phyloP scores from a whole-genome alignment of 495 filamentous ascomycete species.

The Corynascus novoguineensis region DNA sequence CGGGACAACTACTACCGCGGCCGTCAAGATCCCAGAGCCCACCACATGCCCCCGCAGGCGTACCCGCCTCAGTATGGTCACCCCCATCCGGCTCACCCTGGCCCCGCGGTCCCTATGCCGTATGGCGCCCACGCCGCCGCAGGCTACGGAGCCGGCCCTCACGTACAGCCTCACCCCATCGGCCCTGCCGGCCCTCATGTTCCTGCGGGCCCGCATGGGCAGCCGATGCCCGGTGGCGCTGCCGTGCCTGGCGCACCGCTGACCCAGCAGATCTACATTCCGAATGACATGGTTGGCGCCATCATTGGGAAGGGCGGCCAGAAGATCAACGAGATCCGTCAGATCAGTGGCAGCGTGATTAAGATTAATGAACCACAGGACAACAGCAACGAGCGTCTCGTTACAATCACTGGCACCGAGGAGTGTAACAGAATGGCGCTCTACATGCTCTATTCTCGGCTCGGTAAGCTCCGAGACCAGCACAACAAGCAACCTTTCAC shows the following conservation, averaged over 20 bases:
- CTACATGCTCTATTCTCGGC: conserved; percentile 96
- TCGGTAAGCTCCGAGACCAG: conserved; percentile 61
- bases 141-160: conserved; percentile 67
- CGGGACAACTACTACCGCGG: conserved; percentile 69
- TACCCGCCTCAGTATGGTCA: conserved; percentile 59
- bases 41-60: conserved; percentile 44
- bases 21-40: conserved; percentile 61
- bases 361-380: conserved; percentile 99
- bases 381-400: conserved; percentile 94
- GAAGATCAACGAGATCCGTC: conserved; percentile 98
- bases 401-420: conserved; percentile 95
- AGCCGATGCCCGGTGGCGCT: conserved; percentile 63
- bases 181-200: conserved; percentile 48
- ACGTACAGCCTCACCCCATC: conserved; percentile 65
- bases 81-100: conserved; percentile 54
- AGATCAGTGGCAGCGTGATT: conserved; percentile 94
- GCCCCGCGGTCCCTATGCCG: conserved; percentile 64
- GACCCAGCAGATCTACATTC: conserved; percentile 98
- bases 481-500: conserved; percentile 12
- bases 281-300: conserved; percentile 98
- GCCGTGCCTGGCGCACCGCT: conserved; percentile 76
- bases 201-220: conserved; percentile 54
- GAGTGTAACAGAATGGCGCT: conserved; percentile 99
- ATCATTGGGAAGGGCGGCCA: conserved; percentile 98
- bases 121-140: conserved; percentile 49